These are phyloP conservation scores for Lactifluus pinguis DNA, from an alignment of 768 basidiomycete species.

Conservation along the genomic window DNA sequence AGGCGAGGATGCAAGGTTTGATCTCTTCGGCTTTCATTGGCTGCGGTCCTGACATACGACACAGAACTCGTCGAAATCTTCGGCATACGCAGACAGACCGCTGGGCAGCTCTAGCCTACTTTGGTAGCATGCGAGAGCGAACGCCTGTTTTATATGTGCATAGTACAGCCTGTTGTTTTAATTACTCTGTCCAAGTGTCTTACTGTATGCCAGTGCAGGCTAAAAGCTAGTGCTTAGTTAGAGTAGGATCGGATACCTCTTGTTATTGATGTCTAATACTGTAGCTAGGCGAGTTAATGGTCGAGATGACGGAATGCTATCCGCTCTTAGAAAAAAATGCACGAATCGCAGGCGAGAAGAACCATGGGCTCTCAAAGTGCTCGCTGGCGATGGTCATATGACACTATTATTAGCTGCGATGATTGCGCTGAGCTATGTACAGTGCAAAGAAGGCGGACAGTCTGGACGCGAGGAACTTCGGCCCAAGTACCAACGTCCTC, in stretches of 20 bases:
- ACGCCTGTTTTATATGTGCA: background rate
- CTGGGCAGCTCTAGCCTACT: background rate
- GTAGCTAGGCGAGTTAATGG: no score
- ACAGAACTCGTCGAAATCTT: constrained; percentile 18
- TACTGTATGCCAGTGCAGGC: background rate
- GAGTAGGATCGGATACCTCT: no score
- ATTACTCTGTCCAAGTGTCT: background rate
- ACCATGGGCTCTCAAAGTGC: no score
- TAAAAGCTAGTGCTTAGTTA: no score
- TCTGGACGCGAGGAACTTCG: no score
- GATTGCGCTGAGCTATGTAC: no score
- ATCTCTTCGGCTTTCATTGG: background rate
- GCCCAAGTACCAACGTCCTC: background rate
- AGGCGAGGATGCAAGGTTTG: constrained; percentile 74
- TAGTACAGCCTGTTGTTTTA: background rate
- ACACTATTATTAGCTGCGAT: no score
- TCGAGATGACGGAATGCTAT: background rate
- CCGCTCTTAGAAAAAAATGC: no score
- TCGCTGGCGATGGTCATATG: no score
- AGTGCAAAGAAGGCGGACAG: no score
- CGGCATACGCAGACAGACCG: constrained; percentile 12
- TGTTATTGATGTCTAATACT: no score
- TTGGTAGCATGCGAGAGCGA: background rate
- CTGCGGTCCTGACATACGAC: background rate
- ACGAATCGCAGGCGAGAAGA: no score